Conservation (phyloP, 306 rosid species). For the Inga oerstediana region DNA sequence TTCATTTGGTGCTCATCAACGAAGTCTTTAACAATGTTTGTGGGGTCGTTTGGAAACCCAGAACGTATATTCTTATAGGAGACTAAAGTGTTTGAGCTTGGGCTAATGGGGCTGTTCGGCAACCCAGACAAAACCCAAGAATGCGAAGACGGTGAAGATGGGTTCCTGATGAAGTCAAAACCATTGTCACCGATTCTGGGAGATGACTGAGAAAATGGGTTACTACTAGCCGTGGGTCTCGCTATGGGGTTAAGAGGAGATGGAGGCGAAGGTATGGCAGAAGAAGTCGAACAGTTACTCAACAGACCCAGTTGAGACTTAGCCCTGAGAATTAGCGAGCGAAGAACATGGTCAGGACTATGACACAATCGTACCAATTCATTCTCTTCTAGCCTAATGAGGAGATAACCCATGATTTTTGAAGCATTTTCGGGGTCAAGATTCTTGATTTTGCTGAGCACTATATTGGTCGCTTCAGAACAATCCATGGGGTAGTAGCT, state of each 20-base stretch:
- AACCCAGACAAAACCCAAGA: conserved; percentile 60
- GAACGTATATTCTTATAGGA: conserved; percentile 64
- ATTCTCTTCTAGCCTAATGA: conserved; percentile 71
- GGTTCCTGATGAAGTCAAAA: conserved; percentile 56
- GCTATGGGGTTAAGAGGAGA: conserved; percentile 72
- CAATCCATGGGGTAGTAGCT: conserved; percentile 57
- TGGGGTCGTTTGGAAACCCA: conserved; percentile 12
- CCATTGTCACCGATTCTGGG: conserved; percentile 54
- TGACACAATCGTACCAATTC: conserved; percentile 73
- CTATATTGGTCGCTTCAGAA: conserved; percentile 74
- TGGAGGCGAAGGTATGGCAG: conserved; percentile 51
- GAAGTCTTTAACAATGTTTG: conserved; percentile 42
- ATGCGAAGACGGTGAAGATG: conserved; percentile 61
- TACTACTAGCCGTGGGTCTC: conserved; percentile 43
- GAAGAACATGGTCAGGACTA: conserved; percentile 69
- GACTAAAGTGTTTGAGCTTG: conserved; percentile 67
- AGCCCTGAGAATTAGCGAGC: conserved; percentile 55
- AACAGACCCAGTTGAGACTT: conserved; percentile 63
- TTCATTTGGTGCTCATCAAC: conserved; percentile 74
- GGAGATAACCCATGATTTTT: conserved; percentile 86
- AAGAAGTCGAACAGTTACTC: conserved; percentile 34
- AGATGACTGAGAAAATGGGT: conserved; percentile 69
- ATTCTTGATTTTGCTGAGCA: conserved; percentile 65
- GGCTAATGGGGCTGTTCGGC: conserved; percentile 68
- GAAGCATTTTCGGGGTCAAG: conserved; percentile 87